Conservation (phyloP, 371 early-diverging fungal species). For the Choanephora cucurbitarum region DNA sequence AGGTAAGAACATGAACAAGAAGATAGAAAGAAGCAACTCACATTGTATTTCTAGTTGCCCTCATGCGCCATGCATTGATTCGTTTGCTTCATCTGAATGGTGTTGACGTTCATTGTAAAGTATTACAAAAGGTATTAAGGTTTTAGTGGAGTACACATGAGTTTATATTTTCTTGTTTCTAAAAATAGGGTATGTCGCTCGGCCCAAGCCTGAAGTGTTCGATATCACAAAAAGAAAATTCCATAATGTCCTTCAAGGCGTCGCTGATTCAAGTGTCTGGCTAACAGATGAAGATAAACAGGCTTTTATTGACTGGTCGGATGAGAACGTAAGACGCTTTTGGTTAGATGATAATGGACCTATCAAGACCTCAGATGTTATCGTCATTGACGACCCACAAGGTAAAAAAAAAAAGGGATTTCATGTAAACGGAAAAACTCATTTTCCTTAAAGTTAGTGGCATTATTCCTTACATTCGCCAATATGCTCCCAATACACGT, state of each 20-base stretch:
- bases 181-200: constrained; percentile 65
- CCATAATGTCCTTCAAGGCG: constrained; percentile 90
- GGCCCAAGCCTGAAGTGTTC: constrained; percentile 81
- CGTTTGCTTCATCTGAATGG: constrained; percentile 67
- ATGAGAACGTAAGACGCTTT: constrained; percentile 73
- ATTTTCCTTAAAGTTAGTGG: no score
- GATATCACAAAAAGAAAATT: constrained; percentile 86
- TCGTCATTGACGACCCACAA: constrained; percentile 91
- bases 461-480: constrained; percentile 75
- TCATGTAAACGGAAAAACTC: no score
- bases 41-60: constrained; percentile 59
- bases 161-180: constrained; percentile 2
- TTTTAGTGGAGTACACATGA: neutral
- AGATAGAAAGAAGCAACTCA: neutral
- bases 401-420: constrained; percentile 31
- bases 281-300: constrained; percentile 73
- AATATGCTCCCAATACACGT: constrained; percentile 66
- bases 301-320: constrained; percentile 73
- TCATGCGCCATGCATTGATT: constrained; percentile 86
- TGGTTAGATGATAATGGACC: constrained; percentile 74
- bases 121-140: neutral
- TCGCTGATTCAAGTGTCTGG: constrained; percentile 60
- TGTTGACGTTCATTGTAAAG: constrained; percentile 68
- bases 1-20: constrained; percentile 34
- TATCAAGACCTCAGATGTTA: constrained; percentile 69